Conservation (phyloP, 192 early-diverging fungal species). For the Linderina pennispora region DNA sequence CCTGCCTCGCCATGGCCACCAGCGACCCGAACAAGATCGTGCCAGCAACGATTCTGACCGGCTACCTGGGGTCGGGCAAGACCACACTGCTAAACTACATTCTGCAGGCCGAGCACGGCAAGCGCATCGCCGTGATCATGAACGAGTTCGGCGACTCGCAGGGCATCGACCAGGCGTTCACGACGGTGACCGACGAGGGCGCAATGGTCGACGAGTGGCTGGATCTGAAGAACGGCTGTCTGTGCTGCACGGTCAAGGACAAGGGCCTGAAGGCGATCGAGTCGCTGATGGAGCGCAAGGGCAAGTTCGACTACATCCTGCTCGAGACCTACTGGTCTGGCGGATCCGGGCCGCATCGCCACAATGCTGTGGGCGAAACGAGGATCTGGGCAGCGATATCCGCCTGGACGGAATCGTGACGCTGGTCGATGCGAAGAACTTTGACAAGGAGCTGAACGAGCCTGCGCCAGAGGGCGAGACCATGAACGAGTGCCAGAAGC, state of each 20-base stretch:
- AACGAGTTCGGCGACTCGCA: conserved; percentile 98
- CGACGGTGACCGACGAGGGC: conserved; percentile 70
- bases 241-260: conserved; percentile 98
- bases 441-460: conserved; percentile 43
- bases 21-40: conserved; percentile 18
- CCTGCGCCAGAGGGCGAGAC: conserved; percentile 50
- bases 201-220: conserved; percentile 93
- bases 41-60: conserved; percentile 52
- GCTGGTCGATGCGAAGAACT: conserved; percentile 74
- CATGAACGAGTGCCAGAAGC: conserved; percentile 73
- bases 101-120: conserved; percentile 77
- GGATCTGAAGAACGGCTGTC: conserved; percentile 93
- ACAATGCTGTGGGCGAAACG: conserved; percentile 98
- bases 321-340: conserved; percentile 89
- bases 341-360: conserved; percentile 76
- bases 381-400: conserved; percentile 82
- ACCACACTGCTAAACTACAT: conserved; percentile 90
- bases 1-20: neutral
- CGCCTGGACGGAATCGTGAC: conserved; percentile 89
- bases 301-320: conserved; percentile 93
- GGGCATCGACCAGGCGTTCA: conserved; percentile 90
- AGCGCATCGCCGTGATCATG: conserved; percentile 94
- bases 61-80: conserved; percentile 83
- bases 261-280: conserved; percentile 93
- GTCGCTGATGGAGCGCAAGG: conserved; percentile 83